These are phyloP conservation scores for Globisporangium perplexum DNA, from an alignment of 352 stramenopile genomes.

Conservation along the genomic window DNA sequence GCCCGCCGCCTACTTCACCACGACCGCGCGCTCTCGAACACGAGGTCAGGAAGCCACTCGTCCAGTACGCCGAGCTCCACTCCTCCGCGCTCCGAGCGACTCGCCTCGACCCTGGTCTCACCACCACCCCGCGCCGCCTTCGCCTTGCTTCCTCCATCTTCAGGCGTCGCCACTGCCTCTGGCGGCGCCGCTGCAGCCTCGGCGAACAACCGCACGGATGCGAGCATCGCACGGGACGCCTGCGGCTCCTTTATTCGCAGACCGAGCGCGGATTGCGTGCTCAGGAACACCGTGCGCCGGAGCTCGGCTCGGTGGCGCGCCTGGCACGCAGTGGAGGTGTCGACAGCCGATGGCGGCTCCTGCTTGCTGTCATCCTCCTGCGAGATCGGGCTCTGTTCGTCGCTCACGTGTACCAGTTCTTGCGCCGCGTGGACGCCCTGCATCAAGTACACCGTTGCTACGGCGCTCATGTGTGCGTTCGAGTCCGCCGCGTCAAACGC, in stretches of 20 bases:
- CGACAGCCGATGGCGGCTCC: not conserved
- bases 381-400: not conserved
- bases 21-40: not conserved
- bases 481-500: conserved; percentile 33
- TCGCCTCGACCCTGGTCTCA: not conserved
- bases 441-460: conserved; percentile 21
- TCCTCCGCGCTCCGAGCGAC: not conserved
- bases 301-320: not conserved
- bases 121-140: not conserved
- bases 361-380: not conserved
- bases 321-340: not conserved
- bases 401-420: not conserved
- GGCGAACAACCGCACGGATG: conserved; percentile 5
- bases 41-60: conserved; percentile 11
- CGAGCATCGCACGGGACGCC: conserved; percentile 11
- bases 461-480: conserved; percentile 44
- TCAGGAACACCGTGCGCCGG: conserved; percentile 6
- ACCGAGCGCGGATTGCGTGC: conserved; percentile 15
- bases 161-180: not conserved
- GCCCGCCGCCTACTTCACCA: not conserved
- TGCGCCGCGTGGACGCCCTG: conserved; percentile 9
- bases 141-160: not conserved
- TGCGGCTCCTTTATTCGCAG: conserved; percentile 15
- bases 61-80: conserved; percentile 1
- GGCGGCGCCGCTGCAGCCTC: not conserved